These are phyloP conservation scores for Rosa persica DNA, from an alignment of 306 rosid genomes.

Conservation along the genomic window DNA sequence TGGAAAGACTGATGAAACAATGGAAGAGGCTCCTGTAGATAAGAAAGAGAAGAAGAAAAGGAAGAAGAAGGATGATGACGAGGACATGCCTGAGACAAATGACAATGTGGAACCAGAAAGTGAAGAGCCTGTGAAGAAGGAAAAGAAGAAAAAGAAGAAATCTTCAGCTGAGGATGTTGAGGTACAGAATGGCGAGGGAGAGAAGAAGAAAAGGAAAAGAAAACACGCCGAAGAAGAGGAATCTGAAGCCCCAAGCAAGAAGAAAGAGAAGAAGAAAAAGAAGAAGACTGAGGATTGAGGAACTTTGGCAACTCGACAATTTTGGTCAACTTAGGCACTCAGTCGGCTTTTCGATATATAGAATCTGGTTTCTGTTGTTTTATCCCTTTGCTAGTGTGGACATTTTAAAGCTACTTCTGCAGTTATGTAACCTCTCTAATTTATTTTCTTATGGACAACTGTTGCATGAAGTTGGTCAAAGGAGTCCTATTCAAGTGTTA, in stretches of 20 bases:
- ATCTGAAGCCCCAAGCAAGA: constrained; percentile 45
- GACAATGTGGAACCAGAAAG: constrained; percentile 28
- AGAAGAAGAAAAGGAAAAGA: constrained; percentile 56
- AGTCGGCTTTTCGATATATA: constrained; percentile 23
- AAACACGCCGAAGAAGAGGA: constrained; percentile 46
- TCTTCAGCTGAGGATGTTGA: constrained; percentile 40
- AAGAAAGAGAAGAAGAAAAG: constrained; percentile 59
- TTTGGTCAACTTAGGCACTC: constrained; percentile 41
- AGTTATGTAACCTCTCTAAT: constrained; percentile 21
- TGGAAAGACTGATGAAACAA: constrained; percentile 24
- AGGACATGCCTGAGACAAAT: constrained; percentile 20
- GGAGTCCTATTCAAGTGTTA: background rate
- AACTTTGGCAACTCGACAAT: constrained; percentile 14
- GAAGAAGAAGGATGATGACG: constrained; percentile 46
- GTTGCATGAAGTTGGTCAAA: constrained; percentile 16
- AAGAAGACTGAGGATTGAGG: constrained; percentile 45
- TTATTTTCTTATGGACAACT: constrained; percentile 17
- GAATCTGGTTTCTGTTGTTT: constrained; percentile 21
- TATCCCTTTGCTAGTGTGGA: constrained; percentile 12
- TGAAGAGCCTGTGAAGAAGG: constrained; percentile 37
- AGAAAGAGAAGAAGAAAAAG: constrained; percentile 57
- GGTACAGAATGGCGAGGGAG: constrained; percentile 27
- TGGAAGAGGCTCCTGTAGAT: constrained; percentile 31
- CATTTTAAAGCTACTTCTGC: constrained; percentile 15
- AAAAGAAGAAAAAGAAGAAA: constrained; percentile 57